Base-by-base conservation (phyloP, 1,139 yeast genomes). In the Wickerhamiella infanticola region DNA sequence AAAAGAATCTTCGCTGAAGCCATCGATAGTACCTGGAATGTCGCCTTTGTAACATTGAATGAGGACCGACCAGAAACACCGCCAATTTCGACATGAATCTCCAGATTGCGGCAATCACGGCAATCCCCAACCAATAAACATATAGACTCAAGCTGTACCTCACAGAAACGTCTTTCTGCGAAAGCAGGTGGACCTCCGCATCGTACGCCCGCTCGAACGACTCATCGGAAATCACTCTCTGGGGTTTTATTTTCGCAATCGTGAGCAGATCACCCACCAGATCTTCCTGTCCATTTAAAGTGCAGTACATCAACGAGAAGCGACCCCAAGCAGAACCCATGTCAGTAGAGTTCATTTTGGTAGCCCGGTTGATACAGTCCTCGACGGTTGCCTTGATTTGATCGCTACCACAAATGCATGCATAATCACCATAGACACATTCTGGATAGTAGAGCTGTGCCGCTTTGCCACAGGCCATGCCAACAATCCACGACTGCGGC, bases 141-240 rank as follows among this genome's bases (percentile, higher is more conserved):
- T 59, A 57, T 33, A 63, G 51, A n/a, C 58, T 59, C 3, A 57
- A 47, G 3, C 67, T 67, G 24, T 59, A 59, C 62, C 63, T 58
- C 2, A 57, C 56, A n/a, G 63, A 50, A 13, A 52, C 46, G 27
- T 59, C 63, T 43, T 62, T 62, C 45, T 62, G 59, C 41, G 50
- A 44, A 39, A 59, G 51, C 37, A 55, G 56, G 41, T 60, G 53
- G 39, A 50, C 44, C 41, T 58, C 50, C 3, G 52, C 54, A 5
- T 46, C 43, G 26, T 52, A 52, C 8, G 57, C 52, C 3, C 43
- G 42, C 8, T 40, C 26, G 41, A 46, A 48, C 4, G 50, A 46
- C 4, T 40, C 37, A 35, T 49, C 35, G 1, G 51, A 50, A 5
- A 41, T 42, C n/a, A 43, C 44, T 24, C 47, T 39, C 1, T 40